Evolutionary conservation across 1,139 yeast species (phyloP), one percentile per base, ranked within the genome.

Genomic region (Zhuliangozyma parablackwelliae): DNA sequence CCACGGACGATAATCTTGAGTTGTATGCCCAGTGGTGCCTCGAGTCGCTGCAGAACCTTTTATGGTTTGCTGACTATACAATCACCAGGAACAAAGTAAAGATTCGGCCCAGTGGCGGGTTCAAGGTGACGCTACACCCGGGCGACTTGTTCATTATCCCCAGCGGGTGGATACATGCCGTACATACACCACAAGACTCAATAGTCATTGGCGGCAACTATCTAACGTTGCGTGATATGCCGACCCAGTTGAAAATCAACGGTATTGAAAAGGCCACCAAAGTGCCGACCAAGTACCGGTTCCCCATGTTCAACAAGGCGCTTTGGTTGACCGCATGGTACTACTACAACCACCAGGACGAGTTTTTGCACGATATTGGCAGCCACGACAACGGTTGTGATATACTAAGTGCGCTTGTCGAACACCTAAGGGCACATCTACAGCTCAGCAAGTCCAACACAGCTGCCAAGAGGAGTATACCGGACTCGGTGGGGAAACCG

Each of bases 131-230:
- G 10, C 60, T 89, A 21, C 47, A 53, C 0, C 69, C 76, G 1
- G 95, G 95, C 0, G 96, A 89, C 54, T 71, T 88, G 21, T 72
- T 89, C 57, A 68, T 88, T 11, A 82, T 89, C 11, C 96, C 97
- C 2, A 80, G 95, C 36, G 96, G 96, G 0, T 89, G 96, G 95
- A 88, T 89, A 36, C 97, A 89, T 58, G 82, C 94, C 0, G 97
- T 89, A 0, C 79, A 80, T 51, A 88, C 96, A 0, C 94, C 95
- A 0, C 63, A 65, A 13, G 96, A 89, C 52, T 78, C 95, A 0
- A 62, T 88, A 2, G 89, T 89, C 2, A 77, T 89, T 38, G 96
- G 97, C 2, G 96, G 97, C 0, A 89, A 89, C 54, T 89, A 80
- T 54, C 61, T 89, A 26, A 86, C 95, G 0, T 54, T 78, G 31